Evolutionary conservation across 495 filamentous ascomycete species (phyloP), one percentile per base, ranked within the genome.

Genomic region (Hypomontagnella submonticulosa): DNA sequence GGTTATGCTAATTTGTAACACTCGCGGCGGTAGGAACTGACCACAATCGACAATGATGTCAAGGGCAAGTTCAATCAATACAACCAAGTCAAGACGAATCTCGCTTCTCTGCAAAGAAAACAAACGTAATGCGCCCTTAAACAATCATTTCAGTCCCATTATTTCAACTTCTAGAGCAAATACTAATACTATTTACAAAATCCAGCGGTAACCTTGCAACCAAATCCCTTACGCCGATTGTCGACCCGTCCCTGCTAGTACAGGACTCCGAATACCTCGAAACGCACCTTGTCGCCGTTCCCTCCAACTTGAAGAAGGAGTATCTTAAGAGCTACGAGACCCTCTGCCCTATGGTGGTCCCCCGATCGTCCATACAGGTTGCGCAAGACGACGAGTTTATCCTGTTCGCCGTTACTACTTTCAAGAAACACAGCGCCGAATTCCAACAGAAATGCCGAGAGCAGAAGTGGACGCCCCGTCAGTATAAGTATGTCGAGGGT

Each of bases 191-290:
- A 40, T 20, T 49, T 58, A 9, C 20, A 62, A 15, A 42, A 49
- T 56, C 13, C 55, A 97, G 92, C 50, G 95, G 95, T 60, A 99
- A 97, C 76, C 91, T 99, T 44, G 85, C 93, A 27, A 97, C 92
- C 59, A 93, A 92, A 70, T 97, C 93, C 37, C 90, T 99, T 67
- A 85, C 90, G n/a, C 86, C 91, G 1, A 85, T 98, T 57, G 88
- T 99, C 69, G 83, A 91, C 69, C 92, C 93, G 15, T 81, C 81
- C 52, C 75, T 89, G 55, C 83, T 98, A 34, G 85, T 97, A 56
- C 90, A 90, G 71, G 85, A 96, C 72, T 97, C 92, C 41, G 96
- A 99, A 79, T 98, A 97, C 80, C 86, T 99, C 67, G 92, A 97
- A 78, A 97, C 93, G 15, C 93, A 97, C 71, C 87, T 99, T 9